Evolutionary conservation across 2,329 filamentous ascomycete species (phyloP).

Genomic region (Fusarium ramigenum): DNA sequence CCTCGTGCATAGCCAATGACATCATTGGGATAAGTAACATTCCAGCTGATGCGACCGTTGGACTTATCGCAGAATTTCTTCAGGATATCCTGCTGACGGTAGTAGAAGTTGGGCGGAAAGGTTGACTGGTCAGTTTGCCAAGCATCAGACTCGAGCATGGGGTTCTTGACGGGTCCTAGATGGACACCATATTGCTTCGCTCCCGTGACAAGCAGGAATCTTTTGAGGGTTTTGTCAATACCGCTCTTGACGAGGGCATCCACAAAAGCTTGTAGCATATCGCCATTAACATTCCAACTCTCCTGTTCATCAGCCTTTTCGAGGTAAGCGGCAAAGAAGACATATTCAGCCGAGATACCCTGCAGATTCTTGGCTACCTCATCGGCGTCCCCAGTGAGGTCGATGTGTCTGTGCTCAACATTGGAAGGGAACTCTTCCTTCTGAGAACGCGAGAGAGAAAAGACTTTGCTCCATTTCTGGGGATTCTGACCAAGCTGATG

Average conservation of each 20-base stretch:
- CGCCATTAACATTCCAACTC: slow-evolving; percentile 4
- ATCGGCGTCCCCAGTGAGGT: slow-evolving; percentile 2
- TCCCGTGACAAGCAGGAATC: not conserved
- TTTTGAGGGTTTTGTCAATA: not conserved
- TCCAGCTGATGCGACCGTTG: not conserved
- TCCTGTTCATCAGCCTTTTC: not conserved
- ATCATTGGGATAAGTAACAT: slow-evolving; percentile 16
- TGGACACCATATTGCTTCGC: slow-evolving; percentile 13
- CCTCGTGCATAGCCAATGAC: slow-evolving; percentile 16
- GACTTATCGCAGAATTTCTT: not conserved
- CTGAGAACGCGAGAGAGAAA: not conserved
- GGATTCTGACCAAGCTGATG: not conserved
- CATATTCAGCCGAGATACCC: not conserved
- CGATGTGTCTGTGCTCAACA: slow-evolving; percentile 6
- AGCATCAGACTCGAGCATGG: slow-evolving; percentile 4
- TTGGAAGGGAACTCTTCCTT: slow-evolving; percentile 13
- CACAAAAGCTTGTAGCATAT: slow-evolving; percentile 5
- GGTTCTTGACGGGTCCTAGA: slow-evolving; percentile 7
- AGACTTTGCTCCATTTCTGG: slow-evolving; percentile 3
- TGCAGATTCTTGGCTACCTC: not conserved
- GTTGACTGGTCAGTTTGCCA: not conserved
- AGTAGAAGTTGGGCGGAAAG: slow-evolving; percentile 21
- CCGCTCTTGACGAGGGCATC: not conserved
- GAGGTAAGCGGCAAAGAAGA: slow-evolving; percentile 15
- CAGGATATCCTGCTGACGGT: slow-evolving; percentile 6